Evolutionary conservation across 2,329 filamentous ascomycete species (phyloP).

Genomic region (Trichoderma sp.): DNA sequence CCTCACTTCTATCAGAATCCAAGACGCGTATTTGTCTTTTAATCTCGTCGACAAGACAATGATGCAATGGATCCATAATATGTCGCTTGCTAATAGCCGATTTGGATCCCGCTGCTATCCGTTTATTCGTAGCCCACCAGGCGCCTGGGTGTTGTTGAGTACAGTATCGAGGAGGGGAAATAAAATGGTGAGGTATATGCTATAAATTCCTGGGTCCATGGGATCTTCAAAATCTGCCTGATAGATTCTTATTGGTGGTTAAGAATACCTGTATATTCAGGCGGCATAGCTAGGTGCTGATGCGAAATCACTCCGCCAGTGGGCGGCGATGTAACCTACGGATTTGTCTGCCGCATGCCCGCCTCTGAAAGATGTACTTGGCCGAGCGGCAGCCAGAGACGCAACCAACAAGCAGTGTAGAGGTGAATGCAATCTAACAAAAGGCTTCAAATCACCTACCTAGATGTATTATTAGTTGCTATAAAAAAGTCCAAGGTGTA

Average conservation of each 20-base stretch:
- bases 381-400: background rate
- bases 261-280: too few species aligned
- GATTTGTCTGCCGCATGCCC: background rate
- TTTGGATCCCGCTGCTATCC: background rate
- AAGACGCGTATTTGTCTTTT: background rate
- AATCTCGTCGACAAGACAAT: background rate
- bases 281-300: too few species aligned
- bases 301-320: too few species aligned
- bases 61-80: background rate
- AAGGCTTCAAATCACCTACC: background rate
- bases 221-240: background rate
- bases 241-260: background rate
- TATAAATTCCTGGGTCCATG: too few species aligned
- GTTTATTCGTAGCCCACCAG: background rate
- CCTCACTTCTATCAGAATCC: background rate
- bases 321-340: background rate
- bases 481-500: background rate
- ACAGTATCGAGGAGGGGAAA: background rate
- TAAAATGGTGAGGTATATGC: background rate
- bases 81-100: background rate
- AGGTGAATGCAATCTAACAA: background rate
- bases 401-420: background rate
- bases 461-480: background rate
- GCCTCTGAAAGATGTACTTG: background rate
- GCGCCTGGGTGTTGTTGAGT: background rate